phyloP scores from a whole-genome alignment of 768 basidiomycete genomes.

The Paxillus involutus region DNA sequence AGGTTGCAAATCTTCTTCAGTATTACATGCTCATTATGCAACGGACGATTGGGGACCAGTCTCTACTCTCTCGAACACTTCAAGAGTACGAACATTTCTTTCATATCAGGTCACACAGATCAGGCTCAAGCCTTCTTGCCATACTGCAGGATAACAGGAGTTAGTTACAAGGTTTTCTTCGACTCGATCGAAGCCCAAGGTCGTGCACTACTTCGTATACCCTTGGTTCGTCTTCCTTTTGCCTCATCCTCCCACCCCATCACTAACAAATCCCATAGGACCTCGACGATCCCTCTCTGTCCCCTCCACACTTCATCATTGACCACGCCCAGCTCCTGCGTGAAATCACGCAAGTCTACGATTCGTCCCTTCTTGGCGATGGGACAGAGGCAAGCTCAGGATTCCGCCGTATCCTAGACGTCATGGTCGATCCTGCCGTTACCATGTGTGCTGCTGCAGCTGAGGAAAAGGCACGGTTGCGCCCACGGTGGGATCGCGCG shows the following conservation, averaged over 20 bases:
- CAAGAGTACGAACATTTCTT: constrained; percentile 59
- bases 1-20: constrained; percentile 90
- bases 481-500: constrained; percentile 73
- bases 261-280: constrained; percentile 40
- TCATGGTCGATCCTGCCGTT: constrained; percentile 82
- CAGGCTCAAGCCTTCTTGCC: background rate
- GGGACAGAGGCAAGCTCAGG: constrained; percentile 13
- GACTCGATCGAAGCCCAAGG: constrained; percentile 87
- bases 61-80: constrained; percentile 72
- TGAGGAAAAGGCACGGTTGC: constrained; percentile 57
- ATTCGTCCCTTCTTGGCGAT: constrained; percentile 77
- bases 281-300: constrained; percentile 64
- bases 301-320: constrained; percentile 75
- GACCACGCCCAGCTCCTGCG: constrained; percentile 83
- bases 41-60: constrained; percentile 84
- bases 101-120: background rate
- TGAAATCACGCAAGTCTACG: constrained; percentile 88
- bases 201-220: constrained; percentile 54
- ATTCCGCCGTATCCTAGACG: constrained; percentile 59
- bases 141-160: constrained; percentile 65
- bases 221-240: constrained; percentile 42
- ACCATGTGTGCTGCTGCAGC: constrained; percentile 69
- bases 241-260: background rate
- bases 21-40: constrained; percentile 95
- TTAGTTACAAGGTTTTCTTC: constrained; percentile 83